A percentile compares a stretch with the other conserved stretches of the same genome.
phyloP scores from a whole-genome alignment of 1,284 basidiomycete species.

The Irpex sp. region DNA sequence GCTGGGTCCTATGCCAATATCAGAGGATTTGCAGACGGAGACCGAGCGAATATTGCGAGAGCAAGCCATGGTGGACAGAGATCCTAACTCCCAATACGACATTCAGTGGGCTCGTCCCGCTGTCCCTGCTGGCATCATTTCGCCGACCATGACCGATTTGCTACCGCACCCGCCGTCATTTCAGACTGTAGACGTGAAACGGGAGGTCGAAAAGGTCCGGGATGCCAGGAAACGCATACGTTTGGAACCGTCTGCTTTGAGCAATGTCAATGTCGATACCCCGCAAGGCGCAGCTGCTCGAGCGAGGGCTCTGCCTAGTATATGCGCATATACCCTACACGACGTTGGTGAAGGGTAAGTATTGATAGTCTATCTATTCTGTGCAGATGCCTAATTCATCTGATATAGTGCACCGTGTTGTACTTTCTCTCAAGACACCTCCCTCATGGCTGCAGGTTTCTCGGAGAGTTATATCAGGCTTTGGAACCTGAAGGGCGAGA shows the following conservation, averaged over 20 bases:
- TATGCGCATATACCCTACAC: conserved; percentile 91
- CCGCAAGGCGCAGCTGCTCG: conserved; percentile 52
- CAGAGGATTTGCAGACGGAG: conserved; percentile 78
- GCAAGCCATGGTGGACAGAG: conserved; percentile 68
- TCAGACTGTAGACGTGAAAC: conserved; percentile 83
- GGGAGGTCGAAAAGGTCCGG: conserved; percentile 88
- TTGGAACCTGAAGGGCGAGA: conserved; percentile 95
- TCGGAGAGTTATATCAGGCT: conserved; percentile 93
- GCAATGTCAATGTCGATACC: conserved; percentile 50
- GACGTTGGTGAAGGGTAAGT: conserved; percentile 87
- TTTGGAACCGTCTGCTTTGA: conserved; percentile 70
- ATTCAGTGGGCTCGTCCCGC: conserved; percentile 48
- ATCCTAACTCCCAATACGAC: conserved; percentile 63
- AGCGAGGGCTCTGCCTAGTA: conserved; percentile 76
- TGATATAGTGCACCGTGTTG: conserved; percentile 74
- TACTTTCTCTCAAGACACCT: conserved; percentile 88
- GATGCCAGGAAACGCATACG: conserved; percentile 90
- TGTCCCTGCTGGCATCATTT: conserved; percentile 46
- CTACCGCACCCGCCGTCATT: conserved; percentile 80
- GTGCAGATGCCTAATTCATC: conserved; percentile 15
- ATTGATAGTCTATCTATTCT: conserved; percentile 5
- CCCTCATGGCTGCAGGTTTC: conserved; percentile 95
- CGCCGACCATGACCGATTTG: conserved; percentile 73
- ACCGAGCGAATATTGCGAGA: conserved; percentile 72
- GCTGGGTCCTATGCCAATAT: conserved; percentile 76